Conservation (phyloP, 2,329 filamentous ascomycete genomes). For the Aspergillus terreus region DNA sequence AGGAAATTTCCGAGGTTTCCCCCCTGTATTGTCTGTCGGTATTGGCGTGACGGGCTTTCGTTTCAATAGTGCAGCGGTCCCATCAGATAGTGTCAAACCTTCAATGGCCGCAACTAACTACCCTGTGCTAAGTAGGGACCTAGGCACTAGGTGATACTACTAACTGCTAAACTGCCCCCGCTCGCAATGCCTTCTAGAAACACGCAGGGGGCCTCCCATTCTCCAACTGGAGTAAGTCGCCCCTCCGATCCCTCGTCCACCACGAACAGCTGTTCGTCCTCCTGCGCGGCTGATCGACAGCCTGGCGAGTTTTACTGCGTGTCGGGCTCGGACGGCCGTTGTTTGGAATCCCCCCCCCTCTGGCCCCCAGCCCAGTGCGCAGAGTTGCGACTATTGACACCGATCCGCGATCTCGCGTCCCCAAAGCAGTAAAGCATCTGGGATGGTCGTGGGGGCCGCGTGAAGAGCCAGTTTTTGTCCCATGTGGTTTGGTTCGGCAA, state of each 20-base stretch:
- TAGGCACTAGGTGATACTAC: neutral
- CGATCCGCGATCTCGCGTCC: no score
- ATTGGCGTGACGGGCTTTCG: neutral
- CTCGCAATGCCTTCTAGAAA: conserved; percentile 10
- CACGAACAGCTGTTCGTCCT: conserved; percentile 7
- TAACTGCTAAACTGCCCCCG: neutral
- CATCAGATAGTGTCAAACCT: conserved; percentile 13
- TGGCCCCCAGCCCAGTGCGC: neutral
- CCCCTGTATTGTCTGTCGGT: neutral
- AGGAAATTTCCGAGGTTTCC: conserved; percentile 17
- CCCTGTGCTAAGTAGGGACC: neutral
- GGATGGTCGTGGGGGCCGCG: no score
- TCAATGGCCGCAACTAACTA: neutral
- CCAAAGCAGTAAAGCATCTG: no score
- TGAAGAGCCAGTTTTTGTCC: no score
- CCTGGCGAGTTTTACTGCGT: neutral
- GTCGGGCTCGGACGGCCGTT: neutral
- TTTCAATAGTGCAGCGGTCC: conserved; percentile 15
- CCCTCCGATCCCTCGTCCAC: neutral
- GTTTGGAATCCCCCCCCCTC: neutral
- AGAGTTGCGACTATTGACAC: no score
- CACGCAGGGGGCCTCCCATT: neutral
- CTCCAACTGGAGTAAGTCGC: neutral
- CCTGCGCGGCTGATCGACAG: conserved; percentile 10
- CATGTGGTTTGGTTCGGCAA: no score